Conservation (phyloP, 495 filamentous ascomycete genomes). For the Usnea hakonensis region DNA sequence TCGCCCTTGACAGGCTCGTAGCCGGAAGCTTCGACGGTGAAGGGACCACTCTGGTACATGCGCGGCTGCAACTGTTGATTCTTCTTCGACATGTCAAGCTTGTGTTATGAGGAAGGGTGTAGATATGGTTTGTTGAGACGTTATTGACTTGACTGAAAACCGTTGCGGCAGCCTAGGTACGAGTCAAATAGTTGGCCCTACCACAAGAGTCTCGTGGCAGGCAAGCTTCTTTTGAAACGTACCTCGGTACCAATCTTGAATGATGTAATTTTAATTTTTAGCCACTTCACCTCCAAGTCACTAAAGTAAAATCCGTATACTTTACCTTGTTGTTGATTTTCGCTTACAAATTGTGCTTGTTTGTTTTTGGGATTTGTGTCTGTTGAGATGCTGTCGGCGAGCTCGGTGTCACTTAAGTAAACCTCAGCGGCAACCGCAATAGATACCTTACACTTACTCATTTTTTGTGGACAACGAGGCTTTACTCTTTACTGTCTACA, state of each 20-base stretch:
- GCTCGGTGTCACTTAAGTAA: background rate
- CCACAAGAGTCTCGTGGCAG: background rate
- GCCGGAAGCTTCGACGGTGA: slow-evolving; percentile 72
- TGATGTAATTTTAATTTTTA: too few relatives aligned
- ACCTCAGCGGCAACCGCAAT: too few relatives aligned
- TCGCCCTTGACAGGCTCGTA: slow-evolving; percentile 69
- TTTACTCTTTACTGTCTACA: too few relatives aligned
- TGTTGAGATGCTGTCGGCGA: background rate
- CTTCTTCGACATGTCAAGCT: slow-evolving; percentile 37
- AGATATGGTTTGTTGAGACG: background rate
- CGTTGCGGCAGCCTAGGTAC: background rate
- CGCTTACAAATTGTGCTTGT: too few relatives aligned
- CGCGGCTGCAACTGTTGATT: slow-evolving; percentile 54
- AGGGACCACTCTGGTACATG: slow-evolving; percentile 56
- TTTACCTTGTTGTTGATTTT: too few relatives aligned
- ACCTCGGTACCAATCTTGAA: too few relatives aligned
- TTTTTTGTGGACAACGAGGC: too few relatives aligned
- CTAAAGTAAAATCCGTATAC: too few relatives aligned
- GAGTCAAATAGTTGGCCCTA: too few relatives aligned
- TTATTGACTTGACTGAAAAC: background rate
- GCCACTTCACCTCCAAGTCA: too few relatives aligned
- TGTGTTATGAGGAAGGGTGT: background rate
- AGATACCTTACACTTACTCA: too few relatives aligned
- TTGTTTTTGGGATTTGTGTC: too few relatives aligned
- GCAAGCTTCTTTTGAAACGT: background rate